phyloP scores from a whole-genome alignment of 371 early-diverging fungal genomes.

The Lichtheimia ramosa region DNA sequence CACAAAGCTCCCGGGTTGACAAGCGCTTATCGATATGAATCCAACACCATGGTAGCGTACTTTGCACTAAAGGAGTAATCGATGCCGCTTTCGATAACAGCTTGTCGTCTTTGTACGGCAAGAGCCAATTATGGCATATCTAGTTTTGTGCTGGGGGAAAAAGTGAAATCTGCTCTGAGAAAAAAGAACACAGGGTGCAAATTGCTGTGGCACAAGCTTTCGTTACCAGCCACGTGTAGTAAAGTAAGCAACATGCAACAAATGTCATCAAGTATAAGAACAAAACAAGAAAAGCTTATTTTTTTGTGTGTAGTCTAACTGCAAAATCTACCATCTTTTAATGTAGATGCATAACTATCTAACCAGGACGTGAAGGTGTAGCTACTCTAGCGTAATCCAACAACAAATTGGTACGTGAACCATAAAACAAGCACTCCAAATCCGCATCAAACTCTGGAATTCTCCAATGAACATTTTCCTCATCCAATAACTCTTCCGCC shows the following conservation, averaged over 20 bases:
- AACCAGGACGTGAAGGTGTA: constrained; percentile 64
- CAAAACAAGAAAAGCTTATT: background rate
- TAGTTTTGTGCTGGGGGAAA: no score
- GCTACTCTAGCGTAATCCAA: constrained; percentile 70
- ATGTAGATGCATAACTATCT: constrained; percentile 4
- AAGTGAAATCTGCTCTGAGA: background rate
- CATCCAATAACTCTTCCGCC: constrained; percentile 35
- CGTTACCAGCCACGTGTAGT: background rate
- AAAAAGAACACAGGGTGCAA: background rate
- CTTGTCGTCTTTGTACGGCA: no score
- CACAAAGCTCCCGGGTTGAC: constrained; percentile 1
- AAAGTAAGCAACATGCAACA: background rate
- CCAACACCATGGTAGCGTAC: background rate
- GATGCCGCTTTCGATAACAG: no score
- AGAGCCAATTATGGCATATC: no score
- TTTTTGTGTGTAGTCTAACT: background rate
- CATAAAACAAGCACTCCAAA: constrained; percentile 62
- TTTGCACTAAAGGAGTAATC: background rate
- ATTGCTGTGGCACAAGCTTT: background rate
- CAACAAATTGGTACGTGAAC: constrained; percentile 61
- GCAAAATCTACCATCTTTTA: background rate
- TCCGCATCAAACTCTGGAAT: constrained; percentile 74
- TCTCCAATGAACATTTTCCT: constrained; percentile 36
- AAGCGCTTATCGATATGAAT: background rate
- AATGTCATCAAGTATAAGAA: background rate